These are phyloP conservation scores for Fusarium circinatum DNA, from an alignment of 2,329 filamentous ascomycete species.

Conservation along the genomic window DNA sequence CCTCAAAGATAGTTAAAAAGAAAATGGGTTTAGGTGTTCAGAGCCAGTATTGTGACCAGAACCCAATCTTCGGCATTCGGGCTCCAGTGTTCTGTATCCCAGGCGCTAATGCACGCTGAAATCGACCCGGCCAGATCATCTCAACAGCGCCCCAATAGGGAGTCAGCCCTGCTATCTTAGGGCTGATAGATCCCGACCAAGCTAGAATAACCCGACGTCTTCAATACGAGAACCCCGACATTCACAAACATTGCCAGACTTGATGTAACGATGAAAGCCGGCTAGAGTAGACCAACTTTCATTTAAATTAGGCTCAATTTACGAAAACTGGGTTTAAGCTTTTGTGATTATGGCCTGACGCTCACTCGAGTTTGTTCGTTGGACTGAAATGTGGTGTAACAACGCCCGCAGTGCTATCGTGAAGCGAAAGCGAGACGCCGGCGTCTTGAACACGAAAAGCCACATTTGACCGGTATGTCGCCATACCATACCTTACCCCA, in stretches of 20 bases:
- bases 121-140: background rate
- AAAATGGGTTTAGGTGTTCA: fast-evolving
- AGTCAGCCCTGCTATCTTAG: background rate
- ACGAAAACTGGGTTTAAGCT: background rate
- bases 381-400: background rate
- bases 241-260: background rate
- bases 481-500: background rate
- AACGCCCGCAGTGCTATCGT: background rate
- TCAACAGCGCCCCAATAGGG: background rate
- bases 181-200: background rate
- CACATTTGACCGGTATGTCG: background rate
- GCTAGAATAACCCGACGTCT: background rate
- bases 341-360: background rate
- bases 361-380: no score
- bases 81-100: background rate
- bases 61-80: background rate
- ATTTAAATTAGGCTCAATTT: fast-evolving
- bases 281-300: fast-evolving
- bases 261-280: background rate
- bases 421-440: background rate
- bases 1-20: fast-evolving
- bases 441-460: background rate
- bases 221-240: background rate
- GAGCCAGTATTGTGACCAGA: no score
- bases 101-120: background rate